Evolutionary conservation across 108 stramenopile species (phyloP), one percentile per base, ranked within the genome.

Genomic region (Heterococcus sp.): DNA sequence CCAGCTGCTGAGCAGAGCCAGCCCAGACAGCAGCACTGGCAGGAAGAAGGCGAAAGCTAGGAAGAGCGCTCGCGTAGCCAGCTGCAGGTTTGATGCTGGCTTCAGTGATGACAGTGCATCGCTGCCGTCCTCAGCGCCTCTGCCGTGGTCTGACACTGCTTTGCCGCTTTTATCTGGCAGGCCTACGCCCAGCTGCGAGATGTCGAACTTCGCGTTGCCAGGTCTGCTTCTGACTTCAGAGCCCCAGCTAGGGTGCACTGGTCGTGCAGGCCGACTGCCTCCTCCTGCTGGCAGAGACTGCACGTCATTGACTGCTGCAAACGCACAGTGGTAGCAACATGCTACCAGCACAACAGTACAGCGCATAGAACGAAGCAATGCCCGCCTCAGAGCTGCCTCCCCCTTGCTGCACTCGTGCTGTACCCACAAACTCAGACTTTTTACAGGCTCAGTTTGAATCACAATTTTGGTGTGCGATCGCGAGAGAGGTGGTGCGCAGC

Each of bases 1-100:
- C 79, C 79, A 81, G 2, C 66, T 21, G 2, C 64, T 72, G 26
- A 73, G 4, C 28, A 65, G 72, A 28, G 79, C 79, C 11, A 81
- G 46, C 28, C 72, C 38, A 4, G 69, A 38, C 29, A 35, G 72
- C 1, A 81, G 37, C 27, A 65, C 58, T 26, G 79, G 79, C 64
- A 81, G 72, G 1, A 73, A 37, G 35, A 81, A 81, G 31, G 72
- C 32, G 11, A 81, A 28, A 0, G 72, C 30, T 39, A 81, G 32
- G 32, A 81, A 34, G 14, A 63, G 31, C 1, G 58, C 72, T 66
- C 79, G 66, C 71, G 37, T 2, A 33, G 40, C 71, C 32, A 81
- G 79, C 37, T 73, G 72, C 8, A 21, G 14, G 14, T 8, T 58
- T 8, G 46, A 14, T 21, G 46, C 46, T 21, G 46, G 46, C 46